Base-by-base conservation (phyloP, 23 red algal genomes). In the Gracilaria domingensis region DNA sequence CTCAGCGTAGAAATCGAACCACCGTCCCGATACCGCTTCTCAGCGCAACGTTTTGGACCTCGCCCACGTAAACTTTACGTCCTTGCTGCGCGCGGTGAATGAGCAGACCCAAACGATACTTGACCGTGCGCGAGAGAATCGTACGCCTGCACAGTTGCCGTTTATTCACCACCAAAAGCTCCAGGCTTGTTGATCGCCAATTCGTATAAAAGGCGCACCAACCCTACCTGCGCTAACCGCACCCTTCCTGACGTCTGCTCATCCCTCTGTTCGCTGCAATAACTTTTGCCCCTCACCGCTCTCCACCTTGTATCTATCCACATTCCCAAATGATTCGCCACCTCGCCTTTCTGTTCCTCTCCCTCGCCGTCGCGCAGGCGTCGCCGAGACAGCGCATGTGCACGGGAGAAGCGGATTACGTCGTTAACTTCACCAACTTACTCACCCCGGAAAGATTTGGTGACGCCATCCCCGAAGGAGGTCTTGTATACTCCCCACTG, bases 381-480 rank as follows among this genome's bases (percentile, higher is more conserved):
- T 49, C 72, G 23, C 20, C 72, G 30, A 25, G 69, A 0, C 42
- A 14, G 39, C 38, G 72, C 12, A 77, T 18, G 40, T 90, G 87
- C 75, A 65, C 12, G 28, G 87, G 87, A n/a, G 12, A 66, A 21
- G 73, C 87, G 0, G 74, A 51, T 8, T 90, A 90, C 53, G 25
- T 66, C 4, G 72, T 90, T 12, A 81, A 60, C 35, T 90, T 90
- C 87, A 64, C 42, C 55, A 90, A 90, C 59, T 80, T 90, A 4
- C 23, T 90, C 8, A 69, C 87, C 12, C 73, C 53, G 18, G 39
- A 20, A 29, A 35, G 71, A 35, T 90, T 90, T 56, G 57, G 76
- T 39, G n/a, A 40, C 23, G 23, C 16, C 8, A 90, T 90, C 24
- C 87, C 87, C 1, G 32, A 64, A 23, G 40, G 47, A 23, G 87